Percentiles rank a stretch among this genome's conserved stretches.
Conservation (phyloP, 768 basidiomycete species). For the Boletus tomentosulus region DNA sequence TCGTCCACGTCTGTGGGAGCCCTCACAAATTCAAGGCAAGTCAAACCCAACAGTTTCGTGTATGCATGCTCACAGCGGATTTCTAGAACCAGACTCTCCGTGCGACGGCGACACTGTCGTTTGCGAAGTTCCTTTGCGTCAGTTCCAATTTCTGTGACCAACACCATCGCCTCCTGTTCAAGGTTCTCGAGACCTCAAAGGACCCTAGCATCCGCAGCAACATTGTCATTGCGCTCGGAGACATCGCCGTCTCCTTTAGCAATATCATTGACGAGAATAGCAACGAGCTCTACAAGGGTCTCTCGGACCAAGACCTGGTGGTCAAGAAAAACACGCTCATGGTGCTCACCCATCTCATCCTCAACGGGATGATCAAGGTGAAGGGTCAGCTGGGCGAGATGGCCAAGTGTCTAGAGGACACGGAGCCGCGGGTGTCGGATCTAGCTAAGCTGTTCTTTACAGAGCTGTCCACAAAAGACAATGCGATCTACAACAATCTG, state of each 20-base stretch:
- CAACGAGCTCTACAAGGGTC: slow-evolving; percentile 90
- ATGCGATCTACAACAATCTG: slow-evolving; percentile 97
- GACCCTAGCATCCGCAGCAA: slow-evolving; percentile 91
- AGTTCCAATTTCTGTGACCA: slow-evolving; percentile 92
- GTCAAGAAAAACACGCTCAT: slow-evolving; percentile 99
- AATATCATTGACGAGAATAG: slow-evolving; percentile 96
- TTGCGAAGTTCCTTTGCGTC: slow-evolving; percentile 96
- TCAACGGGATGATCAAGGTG: slow-evolving; percentile 99
- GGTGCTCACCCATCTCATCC: slow-evolving; percentile 94
- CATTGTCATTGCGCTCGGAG: slow-evolving; percentile 95
- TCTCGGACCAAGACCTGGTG: slow-evolving; percentile 78
- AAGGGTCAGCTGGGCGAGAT: slow-evolving; percentile 99
- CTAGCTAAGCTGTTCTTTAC: slow-evolving; percentile 98
- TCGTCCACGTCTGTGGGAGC: slow-evolving; percentile 86
- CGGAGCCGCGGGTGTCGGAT: slow-evolving; percentile 81
- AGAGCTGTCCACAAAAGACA: slow-evolving; percentile 94
- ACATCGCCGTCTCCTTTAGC: slow-evolving; percentile 98
- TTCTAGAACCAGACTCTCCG: slow-evolving; percentile 79
- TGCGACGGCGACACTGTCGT: slow-evolving; percentile 79
- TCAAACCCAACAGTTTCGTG: background rate
- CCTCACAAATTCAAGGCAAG: slow-evolving; percentile 86
- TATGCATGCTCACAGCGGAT: slow-evolving; percentile 5
- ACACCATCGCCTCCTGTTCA: slow-evolving; percentile 86
- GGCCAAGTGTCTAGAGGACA: slow-evolving; percentile 98
- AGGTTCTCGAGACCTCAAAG: slow-evolving; percentile 86